Conservation (phyloP, 345 rosid genomes). For the Noccaea bulbosa region DNA sequence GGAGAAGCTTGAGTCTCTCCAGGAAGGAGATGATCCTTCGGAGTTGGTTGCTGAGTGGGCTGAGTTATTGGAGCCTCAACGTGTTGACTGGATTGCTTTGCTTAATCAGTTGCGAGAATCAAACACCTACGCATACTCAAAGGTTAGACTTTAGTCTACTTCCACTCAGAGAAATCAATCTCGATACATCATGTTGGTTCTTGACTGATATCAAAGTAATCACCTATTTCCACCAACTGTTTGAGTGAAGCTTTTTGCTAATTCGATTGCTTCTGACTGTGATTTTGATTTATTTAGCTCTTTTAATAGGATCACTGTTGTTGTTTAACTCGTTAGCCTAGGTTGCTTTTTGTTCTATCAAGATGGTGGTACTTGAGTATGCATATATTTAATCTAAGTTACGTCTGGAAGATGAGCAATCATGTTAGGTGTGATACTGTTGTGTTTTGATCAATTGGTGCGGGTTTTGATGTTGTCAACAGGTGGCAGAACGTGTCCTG, state of each 20-base stretch:
- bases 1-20: conserved; percentile 69
- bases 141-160: conserved; percentile 53
- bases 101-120: conserved; percentile 64
- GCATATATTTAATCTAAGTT: conserved; percentile 6
- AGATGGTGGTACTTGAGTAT: conserved; percentile 27
- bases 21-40: conserved; percentile 73
- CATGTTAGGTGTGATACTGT: neutral
- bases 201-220: conserved; percentile 11
- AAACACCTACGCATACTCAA: conserved; percentile 51
- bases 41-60: conserved; percentile 68
- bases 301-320: neutral
- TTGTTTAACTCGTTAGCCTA: conserved; percentile 7
- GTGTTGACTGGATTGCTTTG: conserved; percentile 82
- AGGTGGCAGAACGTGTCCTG: conserved; percentile 77
- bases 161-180: neutral
- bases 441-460: conserved; percentile 26
- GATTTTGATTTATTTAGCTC: neutral
- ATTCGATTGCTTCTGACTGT: neutral
- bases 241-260: conserved; percentile 1
- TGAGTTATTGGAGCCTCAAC: conserved; percentile 75
- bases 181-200: conserved; percentile 15
- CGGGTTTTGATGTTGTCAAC: conserved; percentile 38
- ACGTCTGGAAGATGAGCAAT: conserved; percentile 7
- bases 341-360: conserved; percentile 12
- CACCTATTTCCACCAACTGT: neutral